Percentiles rank a stretch among this genome's conserved stretches.
Conservation (phyloP, 2,329 filamentous ascomycete genomes). For the Thermoascus crustaceus region DNA sequence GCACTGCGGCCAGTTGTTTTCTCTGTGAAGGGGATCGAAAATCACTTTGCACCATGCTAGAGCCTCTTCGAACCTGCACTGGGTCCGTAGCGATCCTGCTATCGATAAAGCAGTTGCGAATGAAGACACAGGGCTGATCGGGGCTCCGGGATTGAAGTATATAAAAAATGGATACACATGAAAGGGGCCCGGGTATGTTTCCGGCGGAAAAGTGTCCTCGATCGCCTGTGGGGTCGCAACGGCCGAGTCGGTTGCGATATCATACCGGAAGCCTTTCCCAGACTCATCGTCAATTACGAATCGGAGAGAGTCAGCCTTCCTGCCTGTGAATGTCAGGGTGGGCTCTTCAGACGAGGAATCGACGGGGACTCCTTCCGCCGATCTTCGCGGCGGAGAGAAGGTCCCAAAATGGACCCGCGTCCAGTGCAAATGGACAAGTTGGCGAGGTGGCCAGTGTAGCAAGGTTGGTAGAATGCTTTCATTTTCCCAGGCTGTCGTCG, state of each 20-base stretch:
- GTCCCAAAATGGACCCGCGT: not conserved
- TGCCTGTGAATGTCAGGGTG: not conserved
- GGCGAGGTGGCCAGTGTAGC: not conserved
- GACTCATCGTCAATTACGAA: no score
- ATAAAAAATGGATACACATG: no score
- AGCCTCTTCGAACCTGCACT: not conserved
- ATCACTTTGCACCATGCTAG: not conserved
- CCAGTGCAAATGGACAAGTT: not conserved
- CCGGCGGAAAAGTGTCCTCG: no score
- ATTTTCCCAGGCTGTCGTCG: not conserved
- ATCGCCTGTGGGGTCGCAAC: not conserved
- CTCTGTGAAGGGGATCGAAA: not conserved
- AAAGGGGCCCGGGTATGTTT: no score
- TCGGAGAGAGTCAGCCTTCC: not conserved
- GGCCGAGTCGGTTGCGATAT: not conserved
- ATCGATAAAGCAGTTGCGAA: no score
- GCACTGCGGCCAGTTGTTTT: not conserved
- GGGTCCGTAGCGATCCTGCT: no score
- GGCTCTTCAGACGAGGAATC: not conserved
- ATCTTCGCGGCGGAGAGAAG: not conserved
- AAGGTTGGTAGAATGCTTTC: not conserved
- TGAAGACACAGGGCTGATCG: no score
- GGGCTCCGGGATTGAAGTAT: no score
- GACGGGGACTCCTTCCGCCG: not conserved
- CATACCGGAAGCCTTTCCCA: not conserved